Percentiles rank a stretch among this genome's conserved stretches.
These are phyloP conservation scores for Agaricus subrufescens DNA, from an alignment of 768 basidiomycete species.

Conservation along the genomic window DNA sequence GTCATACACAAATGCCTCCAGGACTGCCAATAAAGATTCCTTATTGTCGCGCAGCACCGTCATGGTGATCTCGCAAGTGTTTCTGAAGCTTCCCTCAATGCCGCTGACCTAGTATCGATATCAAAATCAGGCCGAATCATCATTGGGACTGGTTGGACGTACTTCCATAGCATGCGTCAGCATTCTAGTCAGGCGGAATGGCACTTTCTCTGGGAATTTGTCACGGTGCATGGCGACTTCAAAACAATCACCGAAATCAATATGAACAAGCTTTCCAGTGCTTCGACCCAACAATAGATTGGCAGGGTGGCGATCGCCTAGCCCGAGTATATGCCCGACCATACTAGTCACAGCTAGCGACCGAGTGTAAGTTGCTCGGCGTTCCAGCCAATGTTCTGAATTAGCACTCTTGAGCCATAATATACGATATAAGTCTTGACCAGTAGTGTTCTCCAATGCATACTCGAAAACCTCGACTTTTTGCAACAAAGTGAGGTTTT, in stretches of 20 bases:
- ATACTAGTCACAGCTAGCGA: slow-evolving; percentile 96
- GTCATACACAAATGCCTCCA: slow-evolving; percentile 98
- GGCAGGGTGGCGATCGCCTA: slow-evolving; percentile 97
- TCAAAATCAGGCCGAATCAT: slow-evolving; percentile 9
- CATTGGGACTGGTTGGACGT: slow-evolving; percentile 14
- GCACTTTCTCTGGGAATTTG: slow-evolving; percentile 98
- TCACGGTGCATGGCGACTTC: slow-evolving; percentile 97
- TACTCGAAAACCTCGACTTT: slow-evolving; percentile 99
- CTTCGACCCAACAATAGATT: slow-evolving; percentile 89
- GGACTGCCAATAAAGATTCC: slow-evolving; percentile 97
- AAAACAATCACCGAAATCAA: slow-evolving; percentile 97
- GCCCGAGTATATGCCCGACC: slow-evolving; percentile 96
- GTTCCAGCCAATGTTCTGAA: slow-evolving; percentile 97
- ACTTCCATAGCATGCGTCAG: slow-evolving; percentile 99
- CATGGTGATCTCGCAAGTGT: slow-evolving; percentile 98
- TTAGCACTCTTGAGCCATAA: slow-evolving; percentile 94
- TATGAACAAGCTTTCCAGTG: slow-evolving; percentile 94
- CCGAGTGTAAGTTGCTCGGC: slow-evolving; percentile 92
- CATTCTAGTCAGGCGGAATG: slow-evolving; percentile 98
- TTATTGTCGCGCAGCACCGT: slow-evolving; percentile 92
- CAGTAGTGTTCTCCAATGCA: slow-evolving; percentile 95
- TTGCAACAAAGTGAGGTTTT: slow-evolving; percentile 87
- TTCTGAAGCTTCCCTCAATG: slow-evolving; percentile 94
- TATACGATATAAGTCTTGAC: slow-evolving; percentile 95
- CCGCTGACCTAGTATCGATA: slow-evolving; percentile 72